Percentiles rank a stretch among this genome's conserved stretches.
Conservation (phyloP, 305 asterid genomes). For the Withania somnifera region DNA sequence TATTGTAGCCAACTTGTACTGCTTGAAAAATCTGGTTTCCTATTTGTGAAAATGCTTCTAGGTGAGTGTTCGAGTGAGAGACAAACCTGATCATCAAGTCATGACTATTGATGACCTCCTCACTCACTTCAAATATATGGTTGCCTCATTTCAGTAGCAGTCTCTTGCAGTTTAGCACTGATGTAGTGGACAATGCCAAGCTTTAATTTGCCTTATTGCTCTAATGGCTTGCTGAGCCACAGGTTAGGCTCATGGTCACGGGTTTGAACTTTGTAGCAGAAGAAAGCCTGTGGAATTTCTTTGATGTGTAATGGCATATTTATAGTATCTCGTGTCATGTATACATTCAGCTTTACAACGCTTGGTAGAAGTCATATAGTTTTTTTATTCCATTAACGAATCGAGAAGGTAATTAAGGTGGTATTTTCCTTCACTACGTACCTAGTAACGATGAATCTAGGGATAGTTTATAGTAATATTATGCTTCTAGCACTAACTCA, state of each 20-base stretch:
- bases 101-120: slow-evolving; percentile 20
- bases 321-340: too few relatives aligned
- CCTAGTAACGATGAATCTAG: too few relatives aligned
- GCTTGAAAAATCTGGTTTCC: neutral
- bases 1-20: neutral
- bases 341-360: too few relatives aligned
- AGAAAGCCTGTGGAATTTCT: neutral
- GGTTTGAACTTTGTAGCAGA: neutral
- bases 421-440: too few relatives aligned
- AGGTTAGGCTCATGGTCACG: neutral
- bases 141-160: slow-evolving; percentile 18
- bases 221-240: neutral
- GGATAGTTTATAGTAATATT: too few relatives aligned
- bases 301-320: too few relatives aligned
- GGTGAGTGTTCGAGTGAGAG: slow-evolving; percentile 34
- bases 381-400: too few relatives aligned
- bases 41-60: neutral
- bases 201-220: neutral
- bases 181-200: neutral
- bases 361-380: too few relatives aligned
- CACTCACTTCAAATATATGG: slow-evolving; percentile 14
- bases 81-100: slow-evolving; percentile 14
- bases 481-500: too few relatives aligned
- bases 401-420: too few relatives aligned
- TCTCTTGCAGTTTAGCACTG: neutral